Evolutionary conservation across 2,329 filamentous ascomycete species (phyloP).

Genomic region (Trichoderma breve): DNA sequence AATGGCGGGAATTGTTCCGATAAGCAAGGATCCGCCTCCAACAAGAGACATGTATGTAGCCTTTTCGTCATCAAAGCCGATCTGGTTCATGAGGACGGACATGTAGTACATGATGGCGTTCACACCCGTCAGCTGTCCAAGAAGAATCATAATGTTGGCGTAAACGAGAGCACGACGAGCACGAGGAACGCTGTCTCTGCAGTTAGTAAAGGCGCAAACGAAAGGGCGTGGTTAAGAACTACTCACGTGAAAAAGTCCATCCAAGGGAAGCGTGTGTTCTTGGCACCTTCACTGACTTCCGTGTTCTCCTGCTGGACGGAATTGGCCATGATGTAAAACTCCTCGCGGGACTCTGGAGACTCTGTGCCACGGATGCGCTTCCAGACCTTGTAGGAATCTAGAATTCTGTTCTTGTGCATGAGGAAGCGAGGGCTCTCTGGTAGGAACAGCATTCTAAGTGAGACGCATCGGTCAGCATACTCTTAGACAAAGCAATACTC

Average conservation of each 20-base stretch:
- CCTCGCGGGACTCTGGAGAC: slow-evolving; percentile 57
- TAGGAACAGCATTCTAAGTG: slow-evolving; percentile 65
- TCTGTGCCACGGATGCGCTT: slow-evolving; percentile 66
- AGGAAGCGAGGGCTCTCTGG: slow-evolving; percentile 68
- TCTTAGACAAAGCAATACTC: neutral
- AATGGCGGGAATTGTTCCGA: slow-evolving; percentile 67
- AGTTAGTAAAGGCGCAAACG: neutral
- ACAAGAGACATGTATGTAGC: slow-evolving; percentile 74
- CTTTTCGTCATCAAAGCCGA: slow-evolving; percentile 62
- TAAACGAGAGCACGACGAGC: slow-evolving; percentile 65
- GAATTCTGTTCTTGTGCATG: slow-evolving; percentile 59
- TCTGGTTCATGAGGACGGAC: slow-evolving; percentile 63
- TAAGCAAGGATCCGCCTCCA: slow-evolving; percentile 63
- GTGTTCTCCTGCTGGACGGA: slow-evolving; percentile 57
- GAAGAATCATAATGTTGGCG: slow-evolving; percentile 67
- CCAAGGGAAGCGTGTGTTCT: slow-evolving; percentile 62
- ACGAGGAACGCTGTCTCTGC: slow-evolving; percentile 49
- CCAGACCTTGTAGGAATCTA: slow-evolving; percentile 61
- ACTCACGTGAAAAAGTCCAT: slow-evolving; percentile 66
- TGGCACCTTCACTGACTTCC: slow-evolving; percentile 48
- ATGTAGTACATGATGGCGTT: slow-evolving; percentile 74
- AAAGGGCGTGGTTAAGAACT: neutral
- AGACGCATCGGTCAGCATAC: neutral
- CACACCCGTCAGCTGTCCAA: slow-evolving; percentile 69
- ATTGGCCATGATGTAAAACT: slow-evolving; percentile 72